Base-by-base conservation (phyloP, 2,329 filamentous ascomycete genomes). In the Trichoderma cornu-damae region DNA sequence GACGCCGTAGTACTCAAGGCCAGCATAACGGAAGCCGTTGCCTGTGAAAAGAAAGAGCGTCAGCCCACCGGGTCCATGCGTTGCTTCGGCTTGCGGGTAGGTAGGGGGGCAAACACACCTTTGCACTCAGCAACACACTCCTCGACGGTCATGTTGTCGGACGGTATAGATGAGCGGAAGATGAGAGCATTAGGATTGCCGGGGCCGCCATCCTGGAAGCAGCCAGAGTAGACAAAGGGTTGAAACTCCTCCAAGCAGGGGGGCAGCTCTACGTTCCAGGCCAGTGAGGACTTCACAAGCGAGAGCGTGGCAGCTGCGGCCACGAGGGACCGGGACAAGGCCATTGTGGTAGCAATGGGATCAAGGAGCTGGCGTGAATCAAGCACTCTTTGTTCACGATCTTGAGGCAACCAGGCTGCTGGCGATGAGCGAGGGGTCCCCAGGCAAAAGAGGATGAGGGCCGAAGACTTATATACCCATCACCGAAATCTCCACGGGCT, bases 1-100 rank as follows among this genome's bases (percentile, higher is more conserved):
- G 40, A 75, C 70, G 58, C 77, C 78, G 59, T 79, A 75, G 67
- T 78, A 79, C 60, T 75, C 72, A 32, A 81, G 73, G 56, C 78
- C 78, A 61, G 78, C 76, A 60, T 80, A 78, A 49, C 76, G 72
- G 67, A 75, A 81, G 42, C 75, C 73, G 61, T 80, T 78, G 57
- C 75, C 73, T 75, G 34, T 16, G 14, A 11, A 51, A 14, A 44
- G 5, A 4, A n/a, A 5, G 4, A 26, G 28, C 35, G 38, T 59
- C 34, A 57, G 44, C 32, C 11, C 8, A 20, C 46, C 18, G 7
- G 5, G 3, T 20, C 14, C 8, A n/a, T 18, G 24, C 14, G 28
- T 8, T 14, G 14, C 5, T 46, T n/a, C 60, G 20, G 6, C 26
- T 40, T 42, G 16, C 12, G 16, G 16, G n/a, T 14, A 32, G 5